Evolutionary conservation across 2,329 filamentous ascomycete genomes (phyloP), one percentile per base, ranked within the genome.

Genomic region (Nannizzia gypsea): DNA sequence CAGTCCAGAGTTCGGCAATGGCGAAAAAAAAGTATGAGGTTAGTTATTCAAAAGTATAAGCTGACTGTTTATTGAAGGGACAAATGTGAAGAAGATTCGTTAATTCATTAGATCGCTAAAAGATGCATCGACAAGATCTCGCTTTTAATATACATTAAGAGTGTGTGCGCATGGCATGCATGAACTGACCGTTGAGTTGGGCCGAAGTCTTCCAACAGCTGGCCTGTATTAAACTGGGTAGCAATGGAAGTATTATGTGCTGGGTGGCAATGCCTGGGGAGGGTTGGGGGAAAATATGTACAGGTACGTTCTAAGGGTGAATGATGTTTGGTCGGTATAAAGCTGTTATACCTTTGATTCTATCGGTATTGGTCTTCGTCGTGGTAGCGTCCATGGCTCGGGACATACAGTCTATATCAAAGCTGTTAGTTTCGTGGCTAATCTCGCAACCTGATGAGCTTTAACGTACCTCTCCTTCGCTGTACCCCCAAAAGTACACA

Each of bases 401-500:
- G 82, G 77, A 70, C 85, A 88, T 59, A 88, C 82, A 60, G 86
- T 81, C 84, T 87, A 13, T 36, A 62, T 54, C 60, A 9, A 36
- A 59, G n/a, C 46, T 13, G 17, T 56, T 22, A 52, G 44, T 50
- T 65, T 78, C 87, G 70, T 75, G 96, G 90, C 86, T 99, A 93
- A n/a, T n/a, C n/a, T n/a, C n/a, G n/a, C n/a, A n/a, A n/a, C n/a
- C n/a, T n/a, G n/a, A n/a, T n/a, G n/a, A n/a, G n/a, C n/a, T n/a
- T n/a, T 24, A 65, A 78, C 87, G 71, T 75, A 96, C 91, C 86
- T 99, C 93, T 74, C 93, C 93, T 74, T 99, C 92, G 68, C 87
- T 93, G 69, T 95, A 97, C 1, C 89, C 93, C 91, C 91, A 96
- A 68, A 97, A 96, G 74, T 97, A 99, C 13, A 93, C 86, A 6